These are phyloP conservation scores for Vanderwaltozyma tropicalis DNA, from an alignment of 805 yeast genomes.

Conservation along the genomic window DNA sequence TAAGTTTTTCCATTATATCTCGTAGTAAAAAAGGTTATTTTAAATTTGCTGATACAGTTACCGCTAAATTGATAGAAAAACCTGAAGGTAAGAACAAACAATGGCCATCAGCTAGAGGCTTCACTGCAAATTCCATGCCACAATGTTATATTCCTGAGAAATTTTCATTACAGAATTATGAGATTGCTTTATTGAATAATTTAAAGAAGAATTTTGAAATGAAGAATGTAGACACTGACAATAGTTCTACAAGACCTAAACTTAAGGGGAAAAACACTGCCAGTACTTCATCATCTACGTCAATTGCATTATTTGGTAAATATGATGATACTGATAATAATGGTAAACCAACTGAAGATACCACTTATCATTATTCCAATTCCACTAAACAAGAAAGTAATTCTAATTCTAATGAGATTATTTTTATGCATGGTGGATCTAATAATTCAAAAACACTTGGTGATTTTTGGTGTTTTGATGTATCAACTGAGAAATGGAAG, in stretches of 20 bases:
- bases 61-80: constrained; percentile 24
- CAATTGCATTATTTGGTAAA: no score
- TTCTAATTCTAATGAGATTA: neutral
- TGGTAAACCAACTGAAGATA: no score
- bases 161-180: constrained; percentile 1
- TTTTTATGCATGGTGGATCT: constrained; percentile 34
- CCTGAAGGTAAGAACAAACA: constrained; percentile 4
- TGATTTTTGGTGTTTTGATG: constrained; percentile 43
- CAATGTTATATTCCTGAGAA: constrained; percentile 3
- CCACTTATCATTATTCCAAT: no score
- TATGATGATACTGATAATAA: no score
- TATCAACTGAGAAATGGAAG: constrained; percentile 36
- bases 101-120: constrained; percentile 31
- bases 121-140: constrained; percentile 25
- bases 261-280: neutral
- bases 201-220: neutral
- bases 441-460: constrained; percentile 30
- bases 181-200: neutral
- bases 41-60: constrained; percentile 30
- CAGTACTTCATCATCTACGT: no score
- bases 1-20: constrained; percentile 31
- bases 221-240: neutral
- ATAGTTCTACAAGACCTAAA: neutral
- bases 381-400: no score
- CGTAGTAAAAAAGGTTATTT: constrained; percentile 28